A percentile compares a stretch with the other conserved stretches of the same genome.
phyloP scores from a whole-genome alignment of 176 grass and related monocot species.

The Carex scoparia region DNA sequence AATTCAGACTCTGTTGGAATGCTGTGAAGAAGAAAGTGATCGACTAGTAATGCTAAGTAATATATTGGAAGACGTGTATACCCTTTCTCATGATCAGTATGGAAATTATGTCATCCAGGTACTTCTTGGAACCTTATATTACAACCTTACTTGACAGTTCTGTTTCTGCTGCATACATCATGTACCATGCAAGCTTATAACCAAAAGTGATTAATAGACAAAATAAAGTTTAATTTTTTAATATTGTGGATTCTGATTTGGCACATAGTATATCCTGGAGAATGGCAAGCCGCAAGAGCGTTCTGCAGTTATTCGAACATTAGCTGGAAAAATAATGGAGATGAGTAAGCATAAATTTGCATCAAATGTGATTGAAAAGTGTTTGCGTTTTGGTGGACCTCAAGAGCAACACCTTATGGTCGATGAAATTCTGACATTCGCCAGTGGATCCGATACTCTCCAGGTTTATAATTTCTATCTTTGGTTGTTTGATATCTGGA shows the following conservation, averaged over 20 bases:
- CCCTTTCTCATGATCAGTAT: conserved; percentile 29
- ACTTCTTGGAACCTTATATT: not conserved
- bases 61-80: conserved; percentile 23
- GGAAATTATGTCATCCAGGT: conserved; percentile 60
- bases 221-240: not conserved
- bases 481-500: not conserved
- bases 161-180: not conserved
- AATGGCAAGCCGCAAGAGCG: conserved; percentile 27
- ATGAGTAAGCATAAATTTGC: conserved; percentile 50
- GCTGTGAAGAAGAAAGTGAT: conserved; percentile 28
- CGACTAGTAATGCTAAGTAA: conserved; percentile 15
- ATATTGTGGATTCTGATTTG: not conserved
- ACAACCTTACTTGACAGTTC: not conserved
- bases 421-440: conserved; percentile 31
- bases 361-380: conserved; percentile 53
- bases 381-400: conserved; percentile 26
- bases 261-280: conserved; percentile 38
- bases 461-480: conserved; percentile 24
- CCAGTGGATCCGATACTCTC: conserved; percentile 27
- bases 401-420: conserved; percentile 28
- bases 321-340: conserved; percentile 20
- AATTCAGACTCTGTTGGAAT: conserved; percentile 38
- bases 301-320: conserved; percentile 23
- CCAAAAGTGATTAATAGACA: not conserved
- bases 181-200: not conserved